Base-by-base conservation (phyloP, 2,329 filamentous ascomycete genomes). In the Gyromitra esculenta region DNA sequence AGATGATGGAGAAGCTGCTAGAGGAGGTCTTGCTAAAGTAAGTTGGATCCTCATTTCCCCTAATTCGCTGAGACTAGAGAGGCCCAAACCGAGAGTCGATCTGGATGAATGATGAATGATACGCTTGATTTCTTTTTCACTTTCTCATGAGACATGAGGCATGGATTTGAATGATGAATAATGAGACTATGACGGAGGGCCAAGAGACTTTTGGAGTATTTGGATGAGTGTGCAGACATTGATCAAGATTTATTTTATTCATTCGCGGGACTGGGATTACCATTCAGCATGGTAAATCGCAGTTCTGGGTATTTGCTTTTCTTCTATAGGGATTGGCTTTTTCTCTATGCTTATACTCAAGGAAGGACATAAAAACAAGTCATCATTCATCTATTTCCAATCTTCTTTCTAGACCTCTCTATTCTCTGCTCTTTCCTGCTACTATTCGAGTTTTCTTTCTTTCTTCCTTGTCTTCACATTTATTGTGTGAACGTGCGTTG, bases 21-120 rank as follows among this genome's bases (percentile, higher is more conserved):
- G 93, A 82, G 95, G 96, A 81, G 95, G 94, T 7, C 86, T 99
- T 69, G 91, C 91, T 80, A 97, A 94, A 84, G 88, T 89, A 77
- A 79, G 82, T 81, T 64, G 64, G 57, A 77, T 69, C 31, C 66
- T 77, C 39, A 15, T 48, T 79, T 56, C 48, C 39, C 52, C 74
- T 54, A 56, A 52, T 54, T 75, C 60, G 41, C 57, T 39, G 57
- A 59, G 62, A 48, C 6, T 65, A 65, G 72, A 63, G 41, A 63
- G 48, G 48, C 72, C 72, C 13, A 63, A 71, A 37, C 74, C 66
- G 5, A 75, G 73, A 48, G 50, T 77, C 8, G 73, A 77, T 60
- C 56, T 77, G 48, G 75, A 77, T 70, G 70, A 70, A 66, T 77
- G 75, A 77, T 77, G 70, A 65, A 66, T 77, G 75, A 77, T 77